A percentile compares a stretch with the other conserved stretches of the same genome.
phyloP scores from a whole-genome alignment of 495 filamentous ascomycete species.

The Barbatosphaeria neglecta region DNA sequence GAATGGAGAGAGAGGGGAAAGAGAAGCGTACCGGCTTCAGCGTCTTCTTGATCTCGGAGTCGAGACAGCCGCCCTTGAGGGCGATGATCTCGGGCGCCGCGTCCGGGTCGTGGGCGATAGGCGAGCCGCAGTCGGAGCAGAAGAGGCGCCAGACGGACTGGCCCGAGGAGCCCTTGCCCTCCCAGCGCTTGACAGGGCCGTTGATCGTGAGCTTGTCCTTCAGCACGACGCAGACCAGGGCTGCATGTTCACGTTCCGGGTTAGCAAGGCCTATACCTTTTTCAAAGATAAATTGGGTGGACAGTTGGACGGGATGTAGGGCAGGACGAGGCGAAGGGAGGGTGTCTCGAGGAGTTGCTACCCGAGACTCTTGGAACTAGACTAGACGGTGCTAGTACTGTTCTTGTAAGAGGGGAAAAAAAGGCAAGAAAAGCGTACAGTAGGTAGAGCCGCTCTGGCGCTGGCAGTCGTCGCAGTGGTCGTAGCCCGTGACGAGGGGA shows the following conservation, averaged over 20 bases:
- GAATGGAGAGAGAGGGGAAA: not conserved
- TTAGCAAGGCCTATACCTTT: too few relatives aligned
- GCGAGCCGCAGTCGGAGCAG: constrained; percentile 57
- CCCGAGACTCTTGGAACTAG: not conserved
- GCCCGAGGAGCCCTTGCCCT: constrained; percentile 43
- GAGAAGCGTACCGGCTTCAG: constrained; percentile 48
- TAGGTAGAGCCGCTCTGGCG: constrained; percentile 58
- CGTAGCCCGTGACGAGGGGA: constrained; percentile 48
- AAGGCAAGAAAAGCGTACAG: constrained; percentile 29
- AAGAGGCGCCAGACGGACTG: constrained; percentile 53
- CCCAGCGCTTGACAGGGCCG: constrained; percentile 52
- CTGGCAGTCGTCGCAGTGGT: constrained; percentile 65
- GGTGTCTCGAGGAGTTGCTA: not conserved
- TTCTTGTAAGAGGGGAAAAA: not conserved
- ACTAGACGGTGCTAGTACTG: not conserved
- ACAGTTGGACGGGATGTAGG: not conserved
- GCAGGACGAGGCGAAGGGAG: not conserved
- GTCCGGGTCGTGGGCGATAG: constrained; percentile 58
- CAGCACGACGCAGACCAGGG: constrained; percentile 53
- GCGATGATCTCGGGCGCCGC: constrained; percentile 57
- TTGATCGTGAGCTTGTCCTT: constrained; percentile 48
- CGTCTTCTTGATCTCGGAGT: constrained; percentile 51
- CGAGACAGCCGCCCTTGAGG: constrained; percentile 53
- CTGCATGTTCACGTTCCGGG: constrained; percentile 28
- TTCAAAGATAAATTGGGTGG: too few relatives aligned